Percentiles rank a stretch among this genome's conserved stretches.
Conservation (phyloP, 169 alveolate genomes). For the Theileria luwenshuni region DNA sequence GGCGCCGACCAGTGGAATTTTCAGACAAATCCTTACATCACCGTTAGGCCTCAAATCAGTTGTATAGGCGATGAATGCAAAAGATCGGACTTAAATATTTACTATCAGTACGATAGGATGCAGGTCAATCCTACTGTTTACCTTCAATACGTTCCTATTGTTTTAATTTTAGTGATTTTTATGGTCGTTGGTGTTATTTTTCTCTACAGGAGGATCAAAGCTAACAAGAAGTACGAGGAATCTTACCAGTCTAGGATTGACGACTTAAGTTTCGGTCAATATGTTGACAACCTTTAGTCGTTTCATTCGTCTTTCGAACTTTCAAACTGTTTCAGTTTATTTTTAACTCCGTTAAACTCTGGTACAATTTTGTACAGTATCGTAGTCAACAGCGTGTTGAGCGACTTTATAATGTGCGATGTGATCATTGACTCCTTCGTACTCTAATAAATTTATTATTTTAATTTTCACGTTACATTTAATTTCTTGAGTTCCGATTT, state of each 20-base stretch:
- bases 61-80: conserved; percentile 39
- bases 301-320: not conserved
- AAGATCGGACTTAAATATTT: conserved; percentile 10
- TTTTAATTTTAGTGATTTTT: not conserved
- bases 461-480: conserved; percentile 5
- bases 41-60: conserved; percentile 31
- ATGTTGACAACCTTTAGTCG: not conserved
- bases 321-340: conserved; percentile 30
- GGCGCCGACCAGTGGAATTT: conserved; percentile 30
- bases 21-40: conserved; percentile 39
- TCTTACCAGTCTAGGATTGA: conserved; percentile 23
- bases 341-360: conserved; percentile 37
- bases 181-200: conserved; percentile 2
- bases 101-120: conserved; percentile 24
- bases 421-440: conserved; percentile 11
- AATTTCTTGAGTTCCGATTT: conserved; percentile 19
- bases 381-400: conserved; percentile 38
- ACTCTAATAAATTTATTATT: conserved; percentile 6
- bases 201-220: conserved; percentile 16
- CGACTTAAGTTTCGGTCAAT: conserved; percentile 6
- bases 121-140: not conserved
- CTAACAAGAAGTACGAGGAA: conserved; percentile 16
- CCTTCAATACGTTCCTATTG: conserved; percentile 19
- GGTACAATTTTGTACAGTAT: conserved; percentile 61
- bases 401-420: conserved; percentile 22